Evolutionary conservation across 2,329 filamentous ascomycete genomes (phyloP), one percentile per base, ranked within the genome.

Genomic region (Arachnomyces sp.): DNA sequence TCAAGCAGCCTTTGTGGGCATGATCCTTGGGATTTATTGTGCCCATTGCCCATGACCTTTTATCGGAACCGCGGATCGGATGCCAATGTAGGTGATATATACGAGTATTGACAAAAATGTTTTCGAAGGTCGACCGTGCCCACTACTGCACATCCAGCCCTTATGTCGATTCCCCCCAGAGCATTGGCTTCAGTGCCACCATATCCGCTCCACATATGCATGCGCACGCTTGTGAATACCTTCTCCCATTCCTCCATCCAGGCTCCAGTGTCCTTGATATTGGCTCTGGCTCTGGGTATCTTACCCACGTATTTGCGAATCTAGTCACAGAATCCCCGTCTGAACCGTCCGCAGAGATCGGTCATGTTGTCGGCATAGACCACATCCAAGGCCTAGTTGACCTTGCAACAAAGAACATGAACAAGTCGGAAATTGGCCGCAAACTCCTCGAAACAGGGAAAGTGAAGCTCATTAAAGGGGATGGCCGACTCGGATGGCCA

Each of bases 231-330:
- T 74, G 71, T 52, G 78, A 83, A 56, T 73, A 75, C 4, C 70
- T 85, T 15, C 71, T 83, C 29, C 66, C 73, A 1, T 73, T 67
- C 56, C 68, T 84, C 6, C 57, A 67, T 1, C 73, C 76, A 1
- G 63, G 71, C 11, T 57, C 66, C 4, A 58, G 83, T 49, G 70
- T 86, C 1, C 71, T 90, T 2, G 85, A 90, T 53, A 74, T 90
- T 44, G 85, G 85, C 2, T 82, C 77, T 34, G 85, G 85, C 0
- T 83, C 77, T 2, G 85, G 85, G 0, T 96, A 95, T 57, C 69
- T 98, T 9, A 95, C 88, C 4, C 87, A 93, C 53, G 80, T 95
- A 0, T 65, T 96, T 6, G 89, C 88, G 0, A 84, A 90, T 57
- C 71, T 95, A 0, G 81, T 83, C 1, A 56, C 54, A 44, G 46